A percentile compares a stretch with the other conserved stretches of the same genome.
phyloP scores from a whole-genome alignment of 768 basidiomycete genomes.

The Tulasnella sp. region DNA sequence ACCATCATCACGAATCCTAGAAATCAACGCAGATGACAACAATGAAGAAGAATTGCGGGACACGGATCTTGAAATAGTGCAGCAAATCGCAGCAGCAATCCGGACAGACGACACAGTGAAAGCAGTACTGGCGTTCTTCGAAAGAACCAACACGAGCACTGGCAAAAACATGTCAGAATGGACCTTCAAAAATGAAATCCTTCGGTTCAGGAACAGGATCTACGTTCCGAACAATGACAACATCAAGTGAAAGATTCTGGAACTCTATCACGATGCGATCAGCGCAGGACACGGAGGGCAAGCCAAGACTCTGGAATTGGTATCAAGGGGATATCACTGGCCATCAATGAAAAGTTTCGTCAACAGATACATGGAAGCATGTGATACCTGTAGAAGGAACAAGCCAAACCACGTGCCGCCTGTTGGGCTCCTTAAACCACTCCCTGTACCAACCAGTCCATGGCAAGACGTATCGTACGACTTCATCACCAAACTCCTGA shows the following conservation, averaged over 20 bases:
- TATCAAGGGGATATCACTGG: constrained; percentile 25
- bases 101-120: background rate
- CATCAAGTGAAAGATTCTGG: background rate
- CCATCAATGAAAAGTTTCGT: constrained; percentile 23
- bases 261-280: background rate
- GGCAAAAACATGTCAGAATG: background rate
- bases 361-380: constrained; percentile 26
- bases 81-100: background rate
- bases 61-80: background rate
- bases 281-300: constrained; percentile 19
- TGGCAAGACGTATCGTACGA: constrained; percentile 28
- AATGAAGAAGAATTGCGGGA: background rate
- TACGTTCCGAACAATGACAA: background rate
- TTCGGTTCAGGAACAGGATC: background rate
- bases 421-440: constrained; percentile 24
- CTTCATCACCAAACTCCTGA: too few relatives aligned
- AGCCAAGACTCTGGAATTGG: constrained; percentile 22
- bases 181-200: background rate
- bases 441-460: constrained; percentile 25
- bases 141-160: background rate
- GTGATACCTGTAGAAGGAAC: constrained; percentile 25
- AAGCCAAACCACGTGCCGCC: constrained; percentile 21
- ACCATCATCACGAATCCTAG: background rate
- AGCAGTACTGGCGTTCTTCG: background rate
- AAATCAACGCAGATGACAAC: background rate